Base-by-base conservation (phyloP, 1,139 yeast species). In the Ogataea hybrid region DNA sequence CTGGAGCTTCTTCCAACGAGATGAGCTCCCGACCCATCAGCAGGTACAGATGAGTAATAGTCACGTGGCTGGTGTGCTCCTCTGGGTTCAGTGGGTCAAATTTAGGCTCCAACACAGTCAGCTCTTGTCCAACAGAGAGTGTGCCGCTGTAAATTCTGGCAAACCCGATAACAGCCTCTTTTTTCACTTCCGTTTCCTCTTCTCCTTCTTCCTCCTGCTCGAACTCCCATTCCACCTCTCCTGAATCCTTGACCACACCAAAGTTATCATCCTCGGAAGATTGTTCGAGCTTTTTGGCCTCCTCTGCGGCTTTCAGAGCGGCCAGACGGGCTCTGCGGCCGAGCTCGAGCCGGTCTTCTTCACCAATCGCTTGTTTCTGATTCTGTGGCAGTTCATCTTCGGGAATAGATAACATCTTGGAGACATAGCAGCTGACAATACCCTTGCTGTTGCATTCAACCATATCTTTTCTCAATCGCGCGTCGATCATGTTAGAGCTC, bases 1-100 rank as follows among this genome's bases (percentile, higher is more conserved):
- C 94, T 2, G 96, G 96, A 3, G 92, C 97, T 10, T 72, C 74
- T 23, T 82, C 75, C 53, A 94, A 71, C 10, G 88, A 72, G 2
- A 89, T 80, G 42, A 92, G 70, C 48, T 92, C 97, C 49, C 92
- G 73, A 11, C 98, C 99, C 98, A 94, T 94, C 38, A 94, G 71
- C 47, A 92, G 68, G 57, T 78, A 90, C 34, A 94, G 67, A 35
- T 83, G 87, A 11, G 84, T 75, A 25, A 94, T 75, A 1, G 66
- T 67, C 1, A 77, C 73, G 6, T 65, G 65, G 21, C 75, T 68
- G 17, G 81, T 67, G 55, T 84, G 84, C 47, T 78, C 75, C 14
- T 64, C 69, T 6, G 94, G 90, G 22, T 69, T 60, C 0, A 75
- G 62, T 0, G 97, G 94, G 57, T 86, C 84, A 62, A 81, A 92